Evolutionary conservation across 257 asterid species (phyloP).

Genomic region (Eucommia ulmoides): DNA sequence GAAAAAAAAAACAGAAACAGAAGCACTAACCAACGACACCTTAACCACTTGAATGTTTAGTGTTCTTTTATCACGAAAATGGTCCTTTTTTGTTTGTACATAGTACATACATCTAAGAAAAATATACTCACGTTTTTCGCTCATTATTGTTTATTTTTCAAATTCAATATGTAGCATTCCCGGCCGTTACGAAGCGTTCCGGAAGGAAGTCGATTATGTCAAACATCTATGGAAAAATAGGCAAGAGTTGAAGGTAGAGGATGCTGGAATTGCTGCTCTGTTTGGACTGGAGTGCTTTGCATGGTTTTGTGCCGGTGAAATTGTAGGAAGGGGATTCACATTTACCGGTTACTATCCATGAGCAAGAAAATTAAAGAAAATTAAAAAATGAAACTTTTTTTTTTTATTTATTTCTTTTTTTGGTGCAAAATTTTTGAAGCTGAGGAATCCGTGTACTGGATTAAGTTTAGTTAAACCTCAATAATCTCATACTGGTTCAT

Average conservation of each 20-base stretch:
- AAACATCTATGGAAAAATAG: constrained; percentile 30
- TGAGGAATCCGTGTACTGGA: constrained; percentile 18
- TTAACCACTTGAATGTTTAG: no score
- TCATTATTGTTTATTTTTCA: no score
- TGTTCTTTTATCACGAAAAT: no score
- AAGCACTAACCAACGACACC: no score
- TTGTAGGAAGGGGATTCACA: constrained; percentile 31
- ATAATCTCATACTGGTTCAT: no score
- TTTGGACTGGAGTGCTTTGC: constrained; percentile 33
- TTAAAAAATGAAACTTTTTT: neutral
- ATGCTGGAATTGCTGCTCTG: constrained; percentile 31
- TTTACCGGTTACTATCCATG: constrained; percentile 29
- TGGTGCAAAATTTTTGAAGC: constrained; percentile 13
- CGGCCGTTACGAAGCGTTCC: constrained; percentile 23
- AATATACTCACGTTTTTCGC: no score
- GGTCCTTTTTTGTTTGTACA: no score
- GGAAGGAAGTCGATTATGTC: constrained; percentile 28
- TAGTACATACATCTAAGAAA: no score
- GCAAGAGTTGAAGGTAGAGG: constrained; percentile 28
- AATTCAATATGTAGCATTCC: constrained; percentile 21
- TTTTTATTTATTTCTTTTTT: constrained; percentile 11
- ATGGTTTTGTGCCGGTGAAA: constrained; percentile 35
- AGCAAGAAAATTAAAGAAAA: neutral
- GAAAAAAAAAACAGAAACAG: no score
- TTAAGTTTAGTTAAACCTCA: constrained; percentile 10